Base-by-base conservation (phyloP, 768 basidiomycete genomes). In the Trametopsis cervina region DNA sequence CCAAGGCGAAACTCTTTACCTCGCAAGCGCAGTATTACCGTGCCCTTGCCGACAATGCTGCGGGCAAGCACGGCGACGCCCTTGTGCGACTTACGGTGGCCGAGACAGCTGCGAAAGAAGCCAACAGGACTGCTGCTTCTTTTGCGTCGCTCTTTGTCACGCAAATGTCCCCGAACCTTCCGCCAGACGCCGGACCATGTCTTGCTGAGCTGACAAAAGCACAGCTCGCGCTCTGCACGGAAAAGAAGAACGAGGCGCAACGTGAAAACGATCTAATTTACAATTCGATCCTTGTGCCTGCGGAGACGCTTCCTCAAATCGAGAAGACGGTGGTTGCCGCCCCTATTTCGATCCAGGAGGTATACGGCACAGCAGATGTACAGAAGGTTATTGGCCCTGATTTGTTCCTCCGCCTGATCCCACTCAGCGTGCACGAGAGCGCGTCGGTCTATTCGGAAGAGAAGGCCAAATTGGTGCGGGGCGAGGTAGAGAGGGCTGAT, bases 261-360 rank as follows among this genome's bases (percentile, higher is more conserved):
- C 82, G 87, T 45, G 93, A 96, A 68, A 98, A 98, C 64, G 95
- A 98, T 61, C 79, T 99, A 44, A 95, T 99, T 54, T 99, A 99
- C 70, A 92, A 98, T 60, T 90, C 90, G 3, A 76, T 94, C 47
- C 67, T 92, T 0, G 89, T 92, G 4, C 69, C 85, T 7, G 74
- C 81, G 2, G 89, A 94, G 29, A 76, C 86, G 0, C 75, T 98
- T 1, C 80, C 93, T 0, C 60, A 68, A 7, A 80, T 99, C 51
- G 96, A 98, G 47, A 93, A 92, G 63, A 73, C 85, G 0, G 66
- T 72, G 1, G 81, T 94, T 4, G 93, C 92, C 2, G 82, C 81
- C 0, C 82, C 91, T 0, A 85, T 96, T 44, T 78, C 87, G 1
- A 99, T 98, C 48, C 94, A 98, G 59, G 94, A 98, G 51, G 84